Conservation (phyloP, 495 filamentous ascomycete genomes). For the Cetradonia linearis region DNA sequence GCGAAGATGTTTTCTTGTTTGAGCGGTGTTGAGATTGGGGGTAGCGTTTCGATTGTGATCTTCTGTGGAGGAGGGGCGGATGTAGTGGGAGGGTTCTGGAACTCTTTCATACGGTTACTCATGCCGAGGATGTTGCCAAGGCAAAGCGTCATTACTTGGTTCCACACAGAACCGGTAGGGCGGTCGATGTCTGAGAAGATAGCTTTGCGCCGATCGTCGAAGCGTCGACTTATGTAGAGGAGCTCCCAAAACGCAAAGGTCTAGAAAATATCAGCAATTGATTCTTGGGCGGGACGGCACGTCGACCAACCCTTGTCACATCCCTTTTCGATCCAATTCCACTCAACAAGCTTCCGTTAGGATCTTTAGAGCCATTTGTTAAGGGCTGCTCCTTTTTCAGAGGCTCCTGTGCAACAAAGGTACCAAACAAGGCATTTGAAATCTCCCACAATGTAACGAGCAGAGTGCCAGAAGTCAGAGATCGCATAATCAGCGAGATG, state of each 20-base stretch:
- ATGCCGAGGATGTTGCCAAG: conserved; percentile 56
- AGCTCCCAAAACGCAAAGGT: conserved; percentile 90
- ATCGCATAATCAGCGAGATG: conserved; percentile 46
- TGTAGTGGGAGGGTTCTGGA: conserved; percentile 37
- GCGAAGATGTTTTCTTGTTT: conserved; percentile 51
- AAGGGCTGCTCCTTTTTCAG: conserved; percentile 76
- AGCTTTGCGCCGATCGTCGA: conserved; percentile 58
- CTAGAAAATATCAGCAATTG: conserved; percentile 32
- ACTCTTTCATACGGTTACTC: conserved; percentile 50
- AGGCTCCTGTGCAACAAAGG: conserved; percentile 69
- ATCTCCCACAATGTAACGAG: conserved; percentile 64
- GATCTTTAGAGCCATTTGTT: conserved; percentile 73
- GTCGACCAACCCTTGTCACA: conserved; percentile 42
- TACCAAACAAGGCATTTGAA: conserved; percentile 62
- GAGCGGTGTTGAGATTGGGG: conserved; percentile 41
- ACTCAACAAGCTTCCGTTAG: conserved; percentile 78
- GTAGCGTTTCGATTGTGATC: conserved; percentile 35
- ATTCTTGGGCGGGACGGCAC: conserved; percentile 16
- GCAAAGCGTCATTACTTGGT: conserved; percentile 60
- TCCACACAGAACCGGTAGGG: conserved; percentile 65
- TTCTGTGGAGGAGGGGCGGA: conserved; percentile 28
- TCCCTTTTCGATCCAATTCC: conserved; percentile 69
- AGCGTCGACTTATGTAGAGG: conserved; percentile 62
- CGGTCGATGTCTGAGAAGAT: conserved; percentile 90
- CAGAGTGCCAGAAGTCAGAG: conserved; percentile 53